These are phyloP conservation scores for Emydomyces testavorans DNA, from an alignment of 2,329 filamentous ascomycete species.

Conservation along the genomic window DNA sequence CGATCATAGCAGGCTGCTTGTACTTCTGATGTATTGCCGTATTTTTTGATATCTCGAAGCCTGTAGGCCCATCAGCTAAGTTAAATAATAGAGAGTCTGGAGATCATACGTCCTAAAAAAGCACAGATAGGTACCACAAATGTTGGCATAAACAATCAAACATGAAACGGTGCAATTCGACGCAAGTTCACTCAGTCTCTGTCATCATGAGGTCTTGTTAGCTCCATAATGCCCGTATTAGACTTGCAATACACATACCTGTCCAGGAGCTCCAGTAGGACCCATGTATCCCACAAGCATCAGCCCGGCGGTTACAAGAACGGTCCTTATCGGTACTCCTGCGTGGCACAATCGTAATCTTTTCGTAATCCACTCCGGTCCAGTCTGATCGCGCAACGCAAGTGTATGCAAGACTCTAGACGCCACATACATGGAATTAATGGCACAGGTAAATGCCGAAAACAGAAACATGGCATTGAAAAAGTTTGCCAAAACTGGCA, in stretches of 20 bases:
- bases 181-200: slow-evolving; percentile 32
- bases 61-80: slow-evolving; percentile 19
- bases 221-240: neutral
- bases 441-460: slow-evolving; percentile 33
- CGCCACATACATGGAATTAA: slow-evolving; percentile 36
- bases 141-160: slow-evolving; percentile 33
- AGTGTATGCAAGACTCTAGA: slow-evolving; percentile 36
- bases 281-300: slow-evolving; percentile 35
- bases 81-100: neutral
- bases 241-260: slow-evolving; percentile 21
- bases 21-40: slow-evolving; percentile 29
- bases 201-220: neutral
- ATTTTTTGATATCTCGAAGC: slow-evolving; percentile 30
- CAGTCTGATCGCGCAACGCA: slow-evolving; percentile 29
- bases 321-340: slow-evolving; percentile 32
- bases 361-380: slow-evolving; percentile 33
- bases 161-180: slow-evolving; percentile 31
- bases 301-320: slow-evolving; percentile 31
- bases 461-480: slow-evolving; percentile 39
- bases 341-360: slow-evolving; percentile 28
- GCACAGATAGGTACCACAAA: slow-evolving; percentile 33
- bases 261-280: slow-evolving; percentile 27
- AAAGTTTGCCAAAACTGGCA: slow-evolving; percentile 31
- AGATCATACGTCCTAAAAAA: slow-evolving; percentile 25
- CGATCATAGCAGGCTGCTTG: slow-evolving; percentile 18